Conservation (phyloP, 805 yeast genomes). For the Saccharomycopsis schoenii region DNA sequence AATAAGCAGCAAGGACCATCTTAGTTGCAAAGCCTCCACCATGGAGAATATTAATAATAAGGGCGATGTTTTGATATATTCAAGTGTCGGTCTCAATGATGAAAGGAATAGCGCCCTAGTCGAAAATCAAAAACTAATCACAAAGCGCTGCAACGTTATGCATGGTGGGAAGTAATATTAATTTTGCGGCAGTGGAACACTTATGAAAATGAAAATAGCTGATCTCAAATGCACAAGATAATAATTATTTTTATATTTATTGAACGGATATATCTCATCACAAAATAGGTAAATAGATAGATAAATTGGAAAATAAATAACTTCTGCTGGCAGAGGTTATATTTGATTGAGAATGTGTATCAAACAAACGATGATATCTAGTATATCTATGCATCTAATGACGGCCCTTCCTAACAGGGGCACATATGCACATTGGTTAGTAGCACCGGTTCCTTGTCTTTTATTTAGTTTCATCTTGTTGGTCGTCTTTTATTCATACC, state of each 20-base stretch:
- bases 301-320: not conserved
- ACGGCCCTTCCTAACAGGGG: too few relatives aligned
- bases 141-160: not conserved
- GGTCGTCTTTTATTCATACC: too few relatives aligned
- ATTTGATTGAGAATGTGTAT: not conserved
- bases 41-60: not conserved
- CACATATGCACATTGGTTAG: too few relatives aligned
- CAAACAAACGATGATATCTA: too few relatives aligned
- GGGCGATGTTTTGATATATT: not conserved
- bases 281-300: too few relatives aligned
- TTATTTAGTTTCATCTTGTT: too few relatives aligned
- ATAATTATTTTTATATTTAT: too few relatives aligned
- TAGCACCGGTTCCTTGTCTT: too few relatives aligned
- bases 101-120: not conserved
- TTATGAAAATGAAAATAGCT: not conserved
- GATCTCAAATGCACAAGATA: too few relatives aligned
- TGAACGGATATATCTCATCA: not conserved
- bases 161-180: not conserved
- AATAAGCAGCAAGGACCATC: not conserved
- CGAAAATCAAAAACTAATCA: not conserved
- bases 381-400: too few relatives aligned
- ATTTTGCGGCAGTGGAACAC: not conserved
- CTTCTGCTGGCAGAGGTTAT: not conserved
- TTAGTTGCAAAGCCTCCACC: not conserved
- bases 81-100: not conserved